Base-by-base conservation (phyloP, 192 early-diverging fungal genomes). In the Podila clonocystis region DNA sequence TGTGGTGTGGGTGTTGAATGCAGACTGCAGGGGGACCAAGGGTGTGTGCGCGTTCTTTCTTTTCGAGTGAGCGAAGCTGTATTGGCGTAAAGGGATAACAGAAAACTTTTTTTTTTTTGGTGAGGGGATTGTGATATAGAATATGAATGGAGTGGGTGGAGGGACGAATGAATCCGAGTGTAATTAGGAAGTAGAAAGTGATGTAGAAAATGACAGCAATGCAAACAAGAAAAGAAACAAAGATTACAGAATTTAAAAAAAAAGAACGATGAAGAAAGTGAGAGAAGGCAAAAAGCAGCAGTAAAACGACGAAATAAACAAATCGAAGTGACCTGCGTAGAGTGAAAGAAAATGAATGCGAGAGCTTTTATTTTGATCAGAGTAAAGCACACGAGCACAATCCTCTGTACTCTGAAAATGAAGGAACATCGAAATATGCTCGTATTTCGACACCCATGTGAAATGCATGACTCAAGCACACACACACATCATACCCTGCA, bases 141-240 rank as follows among this genome's bases (percentile, higher is more conserved):
- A 45, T 45, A 17, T 45, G 41, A 15, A 45, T 45, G 41, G 41
- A 17, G 41, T 15, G 41, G 15, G 41, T 15, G 15, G 17, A 15
- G 41, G 41, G 41, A 45, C 41, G 13, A 45, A 45, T 45, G 41
- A 45, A 45, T 45, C 41, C 41, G 41, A 45, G 41, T 45, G 41
- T 45, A 45, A 45, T 45, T 45, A 24, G 12, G 52, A 55, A 1
- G 52, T 24, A n/a, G 52, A 36, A 11, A 11, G 52, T n/a, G 52
- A 26, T 24, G 20, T 55, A 55, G 19, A 11, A 55, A 24, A 26
- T 24, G 6, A 55, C 24, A 22, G 24, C 52, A 55, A 55, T 55
- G 52, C 52, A 55, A 52, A 55, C 52, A 55, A 55, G 70, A 48
- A 31, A 55, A 72, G 49, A 64, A 38, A 45, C 20, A n/a, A 48